Conservation (phyloP, 2,329 filamentous ascomycete genomes). For the Aspergillus pseudoglaucus region DNA sequence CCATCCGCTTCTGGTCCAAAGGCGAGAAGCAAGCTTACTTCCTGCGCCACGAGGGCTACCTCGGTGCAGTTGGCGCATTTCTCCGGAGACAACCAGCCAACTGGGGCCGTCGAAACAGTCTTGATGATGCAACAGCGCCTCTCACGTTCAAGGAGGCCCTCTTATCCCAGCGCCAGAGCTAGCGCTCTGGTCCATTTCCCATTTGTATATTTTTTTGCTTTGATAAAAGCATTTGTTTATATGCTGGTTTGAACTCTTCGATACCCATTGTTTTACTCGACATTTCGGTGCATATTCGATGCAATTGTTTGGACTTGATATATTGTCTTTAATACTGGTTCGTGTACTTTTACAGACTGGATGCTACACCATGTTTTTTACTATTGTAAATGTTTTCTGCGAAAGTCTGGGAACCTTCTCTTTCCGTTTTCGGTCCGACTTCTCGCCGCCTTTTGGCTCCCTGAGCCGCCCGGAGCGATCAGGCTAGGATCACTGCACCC, state of each 20-base stretch:
- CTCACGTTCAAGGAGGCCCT: slow-evolving; percentile 19
- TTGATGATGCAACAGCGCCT: slow-evolving; percentile 48
- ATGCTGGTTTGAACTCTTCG: no score
- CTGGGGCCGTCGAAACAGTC: slow-evolving; percentile 78
- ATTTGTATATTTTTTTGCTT: not conserved
- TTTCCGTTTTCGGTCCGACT: no score
- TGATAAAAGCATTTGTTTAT: slow-evolving; percentile 1
- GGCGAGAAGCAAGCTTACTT: slow-evolving; percentile 95
- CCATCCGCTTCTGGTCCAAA: slow-evolving; percentile 96
- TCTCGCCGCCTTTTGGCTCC: no score
- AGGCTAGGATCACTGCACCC: no score
- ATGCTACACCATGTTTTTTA: no score
- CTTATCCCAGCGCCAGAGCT: slow-evolving; percentile 3
- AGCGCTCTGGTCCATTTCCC: not conserved
- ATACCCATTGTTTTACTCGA: no score
- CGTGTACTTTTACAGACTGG: no score
- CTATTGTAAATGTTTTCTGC: no score
- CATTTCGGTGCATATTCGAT: no score
- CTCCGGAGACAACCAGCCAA: slow-evolving; percentile 83
- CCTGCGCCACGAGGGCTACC: slow-evolving; percentile 87
- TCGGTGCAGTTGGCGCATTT: slow-evolving; percentile 90
- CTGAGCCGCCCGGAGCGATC: no score
- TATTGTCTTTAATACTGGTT: not conserved
- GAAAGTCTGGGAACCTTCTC: no score
- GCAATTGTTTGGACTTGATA: not conserved